Evolutionary conservation across 2,329 filamentous ascomycete genomes (phyloP).

Genomic region (Furcasterigmium furcatum): DNA sequence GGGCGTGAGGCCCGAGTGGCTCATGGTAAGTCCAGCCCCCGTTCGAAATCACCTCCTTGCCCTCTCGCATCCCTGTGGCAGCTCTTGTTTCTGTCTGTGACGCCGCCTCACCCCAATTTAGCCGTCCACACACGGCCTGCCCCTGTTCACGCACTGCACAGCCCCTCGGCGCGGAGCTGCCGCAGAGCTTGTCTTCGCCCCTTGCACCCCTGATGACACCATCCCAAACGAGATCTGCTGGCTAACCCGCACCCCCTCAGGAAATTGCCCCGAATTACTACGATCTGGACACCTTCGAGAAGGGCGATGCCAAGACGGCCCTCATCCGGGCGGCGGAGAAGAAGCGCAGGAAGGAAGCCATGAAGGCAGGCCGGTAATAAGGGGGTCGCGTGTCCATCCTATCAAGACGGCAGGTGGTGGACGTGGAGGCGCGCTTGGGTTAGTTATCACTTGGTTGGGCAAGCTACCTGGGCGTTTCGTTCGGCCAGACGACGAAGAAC

Average conservation of each 20-base stretch:
- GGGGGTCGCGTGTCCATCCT: background rate
- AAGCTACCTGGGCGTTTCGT: no score
- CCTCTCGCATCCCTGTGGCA: background rate
- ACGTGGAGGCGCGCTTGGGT: no score
- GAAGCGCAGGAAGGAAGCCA: conserved; percentile 56
- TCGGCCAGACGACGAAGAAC: no score
- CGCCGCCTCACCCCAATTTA: background rate
- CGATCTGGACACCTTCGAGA: conserved; percentile 76
- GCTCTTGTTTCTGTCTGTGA: no score
- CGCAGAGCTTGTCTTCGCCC: no score
- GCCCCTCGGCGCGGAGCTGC: no score
- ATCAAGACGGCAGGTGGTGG: no score
- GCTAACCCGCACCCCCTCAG: no score
- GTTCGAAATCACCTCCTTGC: background rate
- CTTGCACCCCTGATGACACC: no score
- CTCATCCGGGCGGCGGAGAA: conserved; percentile 56
- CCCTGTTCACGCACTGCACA: no score
- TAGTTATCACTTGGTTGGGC: no score
- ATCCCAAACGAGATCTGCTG: background rate
- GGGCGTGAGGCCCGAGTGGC: conserved; percentile 88
- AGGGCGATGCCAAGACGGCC: conserved; percentile 79
- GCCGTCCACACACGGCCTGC: background rate
- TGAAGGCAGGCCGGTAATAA: conserved; percentile 43
- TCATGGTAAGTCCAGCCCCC: conserved; percentile 60
- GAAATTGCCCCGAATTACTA: conserved; percentile 95